Evolutionary conservation across 2,329 filamentous ascomycete genomes (phyloP).

Genomic region (Trichoderma sp.): DNA sequence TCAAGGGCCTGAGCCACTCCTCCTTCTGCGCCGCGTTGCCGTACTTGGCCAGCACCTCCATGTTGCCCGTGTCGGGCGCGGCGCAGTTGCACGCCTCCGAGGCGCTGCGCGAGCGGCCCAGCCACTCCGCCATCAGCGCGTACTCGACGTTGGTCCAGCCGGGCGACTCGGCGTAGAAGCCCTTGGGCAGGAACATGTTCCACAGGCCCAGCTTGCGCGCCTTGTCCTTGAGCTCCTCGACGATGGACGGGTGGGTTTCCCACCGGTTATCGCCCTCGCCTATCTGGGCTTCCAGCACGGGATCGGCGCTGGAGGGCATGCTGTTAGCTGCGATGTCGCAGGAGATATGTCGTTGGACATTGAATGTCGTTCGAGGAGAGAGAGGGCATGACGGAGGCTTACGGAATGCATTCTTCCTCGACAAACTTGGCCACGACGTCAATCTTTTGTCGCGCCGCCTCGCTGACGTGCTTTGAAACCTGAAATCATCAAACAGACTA

Average conservation of each 20-base stretch:
- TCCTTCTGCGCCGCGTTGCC: slow-evolving; percentile 83
- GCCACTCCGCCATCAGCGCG: slow-evolving; percentile 93
- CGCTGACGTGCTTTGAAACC: slow-evolving; percentile 69
- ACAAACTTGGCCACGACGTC: slow-evolving; percentile 94
- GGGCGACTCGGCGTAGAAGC: slow-evolving; percentile 92
- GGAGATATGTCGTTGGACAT: not conserved
- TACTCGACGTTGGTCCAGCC: slow-evolving; percentile 97
- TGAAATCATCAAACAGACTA: slow-evolving; percentile 32
- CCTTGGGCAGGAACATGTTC: slow-evolving; percentile 98
- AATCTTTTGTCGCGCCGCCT: slow-evolving; percentile 78
- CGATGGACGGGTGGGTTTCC: slow-evolving; percentile 74
- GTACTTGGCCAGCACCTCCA: slow-evolving; percentile 93
- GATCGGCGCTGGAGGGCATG: slow-evolving; percentile 63
- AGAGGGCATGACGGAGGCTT: slow-evolving; percentile 37
- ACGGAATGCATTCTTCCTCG: slow-evolving; percentile 90
- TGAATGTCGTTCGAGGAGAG: not conserved
- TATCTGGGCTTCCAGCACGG: slow-evolving; percentile 77
- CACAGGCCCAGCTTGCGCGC: slow-evolving; percentile 84
- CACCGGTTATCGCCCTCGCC: slow-evolving; percentile 77
- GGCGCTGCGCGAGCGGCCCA: slow-evolving; percentile 82
- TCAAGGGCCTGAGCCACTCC: slow-evolving; percentile 77
- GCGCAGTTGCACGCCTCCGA: slow-evolving; percentile 89
- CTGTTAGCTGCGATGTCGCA: slow-evolving; percentile 26
- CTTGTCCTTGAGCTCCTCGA: slow-evolving; percentile 87
- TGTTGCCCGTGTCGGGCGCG: slow-evolving; percentile 91